These are phyloP conservation scores for Bombardia bombarda DNA, from an alignment of 495 filamentous ascomycete species.

Conservation along the genomic window DNA sequence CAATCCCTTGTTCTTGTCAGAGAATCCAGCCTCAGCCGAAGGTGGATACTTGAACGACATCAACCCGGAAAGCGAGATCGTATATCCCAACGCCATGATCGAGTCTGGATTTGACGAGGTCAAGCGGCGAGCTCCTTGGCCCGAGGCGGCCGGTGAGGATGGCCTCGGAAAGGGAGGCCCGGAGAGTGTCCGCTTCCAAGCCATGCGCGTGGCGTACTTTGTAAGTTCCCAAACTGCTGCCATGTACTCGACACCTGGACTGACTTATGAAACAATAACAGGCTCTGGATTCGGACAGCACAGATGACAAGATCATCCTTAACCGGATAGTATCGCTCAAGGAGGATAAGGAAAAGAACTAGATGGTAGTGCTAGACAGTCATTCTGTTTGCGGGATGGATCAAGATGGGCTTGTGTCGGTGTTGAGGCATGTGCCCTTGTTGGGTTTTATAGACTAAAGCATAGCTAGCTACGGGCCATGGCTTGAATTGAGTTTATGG, in stretches of 20 bases:
- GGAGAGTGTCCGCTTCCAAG: constrained; percentile 86
- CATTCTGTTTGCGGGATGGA: too few relatives aligned
- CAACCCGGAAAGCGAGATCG: constrained; percentile 74
- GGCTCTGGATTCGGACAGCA: constrained; percentile 61
- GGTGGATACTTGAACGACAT: constrained; percentile 78
- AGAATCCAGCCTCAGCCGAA: constrained; percentile 63
- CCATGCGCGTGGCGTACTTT: constrained; percentile 85
- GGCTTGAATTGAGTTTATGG: background rate
- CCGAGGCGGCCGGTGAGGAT: constrained; percentile 60
- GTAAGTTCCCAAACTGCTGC: too few relatives aligned
- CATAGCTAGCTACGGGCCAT: background rate
- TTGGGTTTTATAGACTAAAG: too few relatives aligned
- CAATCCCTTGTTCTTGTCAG: constrained; percentile 78
- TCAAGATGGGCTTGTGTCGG: too few relatives aligned
- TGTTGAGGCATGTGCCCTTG: too few relatives aligned
- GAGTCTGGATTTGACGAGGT: constrained; percentile 84
- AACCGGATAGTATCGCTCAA: constrained; percentile 92
- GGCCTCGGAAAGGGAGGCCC: constrained; percentile 48
- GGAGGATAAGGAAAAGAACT: constrained; percentile 72
- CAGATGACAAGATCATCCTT: constrained; percentile 66
- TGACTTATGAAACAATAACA: too few relatives aligned
- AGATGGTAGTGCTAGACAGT: too few relatives aligned
- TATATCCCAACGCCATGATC: constrained; percentile 70
- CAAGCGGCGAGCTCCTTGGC: constrained; percentile 68
- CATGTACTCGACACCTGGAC: too few relatives aligned